phyloP scores from a whole-genome alignment of 495 filamentous ascomycete species.

The Cryomyces antarcticus region DNA sequence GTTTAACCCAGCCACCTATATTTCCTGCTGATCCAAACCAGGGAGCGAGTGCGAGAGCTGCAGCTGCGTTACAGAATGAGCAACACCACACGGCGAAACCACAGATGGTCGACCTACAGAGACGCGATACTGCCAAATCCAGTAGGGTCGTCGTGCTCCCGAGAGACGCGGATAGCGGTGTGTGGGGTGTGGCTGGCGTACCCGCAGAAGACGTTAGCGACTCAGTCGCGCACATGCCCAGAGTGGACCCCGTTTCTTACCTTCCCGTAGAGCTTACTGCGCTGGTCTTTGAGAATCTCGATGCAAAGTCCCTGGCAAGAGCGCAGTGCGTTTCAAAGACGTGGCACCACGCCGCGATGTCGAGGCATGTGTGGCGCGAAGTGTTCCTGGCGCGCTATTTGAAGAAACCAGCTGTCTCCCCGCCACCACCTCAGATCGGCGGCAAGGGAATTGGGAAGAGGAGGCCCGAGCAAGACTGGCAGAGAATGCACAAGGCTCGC shows the following conservation, averaged over 20 bases:
- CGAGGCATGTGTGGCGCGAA: slow-evolving; percentile 54
- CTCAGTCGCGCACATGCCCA: neutral
- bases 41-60: neutral
- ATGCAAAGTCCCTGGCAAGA: slow-evolving; percentile 41
- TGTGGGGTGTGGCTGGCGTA: too few species aligned
- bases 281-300: slow-evolving; percentile 50
- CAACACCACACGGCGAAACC: neutral
- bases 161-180: too few species aligned
- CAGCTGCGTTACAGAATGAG: neutral
- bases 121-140: too few species aligned
- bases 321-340: slow-evolving; percentile 37
- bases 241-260: slow-evolving; percentile 41
- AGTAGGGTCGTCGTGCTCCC: too few species aligned
- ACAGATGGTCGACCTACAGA: neutral
- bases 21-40: neutral
- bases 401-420: slow-evolving; percentile 24
- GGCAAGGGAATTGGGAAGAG: slow-evolving; percentile 28
- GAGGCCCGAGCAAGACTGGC: slow-evolving; percentile 51
- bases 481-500: slow-evolving; percentile 59
- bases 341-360: slow-evolving; percentile 43
- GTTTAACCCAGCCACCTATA: neutral
- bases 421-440: slow-evolving; percentile 20
- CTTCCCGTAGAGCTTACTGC: slow-evolving; percentile 56
- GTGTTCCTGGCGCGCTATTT: slow-evolving; percentile 50
- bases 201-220: too few species aligned